These are phyloP conservation scores for Tetrapisispora arboricola DNA, from an alignment of 805 yeast species.

Conservation along the genomic window DNA sequence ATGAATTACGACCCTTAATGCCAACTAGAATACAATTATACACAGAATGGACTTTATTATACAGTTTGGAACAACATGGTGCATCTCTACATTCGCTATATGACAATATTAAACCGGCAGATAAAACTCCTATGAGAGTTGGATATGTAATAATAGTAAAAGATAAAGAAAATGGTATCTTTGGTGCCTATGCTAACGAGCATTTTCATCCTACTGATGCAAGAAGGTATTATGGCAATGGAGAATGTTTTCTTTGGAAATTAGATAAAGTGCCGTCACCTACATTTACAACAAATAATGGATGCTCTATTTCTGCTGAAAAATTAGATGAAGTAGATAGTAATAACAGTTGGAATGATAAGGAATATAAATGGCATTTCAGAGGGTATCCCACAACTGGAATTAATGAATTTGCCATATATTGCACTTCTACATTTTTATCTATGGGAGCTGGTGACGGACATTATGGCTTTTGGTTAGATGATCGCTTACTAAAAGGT, in stretches of 20 bases:
- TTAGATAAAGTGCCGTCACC: conserved; percentile 34
- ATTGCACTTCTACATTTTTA: conserved; percentile 65
- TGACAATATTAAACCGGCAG: conserved; percentile 38
- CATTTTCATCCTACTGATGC: conserved; percentile 59
- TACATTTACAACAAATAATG: conserved; percentile 7
- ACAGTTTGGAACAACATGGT: conserved; percentile 89
- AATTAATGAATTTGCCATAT: conserved; percentile 72
- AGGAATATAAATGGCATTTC: conserved; percentile 36
- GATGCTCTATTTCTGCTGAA: too few species aligned
- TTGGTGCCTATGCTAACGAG: conserved; percentile 77
- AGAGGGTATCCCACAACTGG: conserved; percentile 86
- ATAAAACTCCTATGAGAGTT: conserved; percentile 32
- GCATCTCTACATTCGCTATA: conserved; percentile 76
- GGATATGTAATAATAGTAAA: conserved; percentile 70
- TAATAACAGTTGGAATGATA: conserved; percentile 5
- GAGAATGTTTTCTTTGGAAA: conserved; percentile 91
- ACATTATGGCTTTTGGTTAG: conserved; percentile 85
- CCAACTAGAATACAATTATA: conserved; percentile 74
- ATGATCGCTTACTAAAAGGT: conserved; percentile 62
- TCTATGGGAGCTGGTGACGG: conserved; percentile 92
- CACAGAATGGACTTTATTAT: conserved; percentile 66
- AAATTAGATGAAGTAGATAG: too few species aligned
- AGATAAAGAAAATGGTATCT: conserved; percentile 52
- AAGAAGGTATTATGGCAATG: conserved; percentile 79
- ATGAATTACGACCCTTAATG: conserved; percentile 58